Evolutionary conservation across 352 stramenopile genomes (phyloP).

Genomic region (Phytophthora ohioensis): DNA sequence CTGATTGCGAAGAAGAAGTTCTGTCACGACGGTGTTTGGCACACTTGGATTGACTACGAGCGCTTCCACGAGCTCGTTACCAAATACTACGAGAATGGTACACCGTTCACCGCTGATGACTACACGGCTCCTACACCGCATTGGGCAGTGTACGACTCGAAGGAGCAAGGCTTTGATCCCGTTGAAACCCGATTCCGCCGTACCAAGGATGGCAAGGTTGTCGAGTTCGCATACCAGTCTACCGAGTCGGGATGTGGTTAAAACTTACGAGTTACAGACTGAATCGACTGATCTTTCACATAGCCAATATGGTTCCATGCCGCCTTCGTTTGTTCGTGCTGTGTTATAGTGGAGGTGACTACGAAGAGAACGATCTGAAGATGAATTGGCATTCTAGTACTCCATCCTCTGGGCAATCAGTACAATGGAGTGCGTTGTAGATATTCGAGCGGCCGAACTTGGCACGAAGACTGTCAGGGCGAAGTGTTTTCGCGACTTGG

Average conservation of each 20-base stretch:
- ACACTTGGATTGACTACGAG: slow-evolving; percentile 99
- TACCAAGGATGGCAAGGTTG: slow-evolving; percentile 88
- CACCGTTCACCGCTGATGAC: slow-evolving; percentile 92
- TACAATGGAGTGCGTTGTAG: slow-evolving; percentile 94
- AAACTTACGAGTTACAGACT: slow-evolving; percentile 20
- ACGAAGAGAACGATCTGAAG: slow-evolving; percentile 64
- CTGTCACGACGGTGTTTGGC: slow-evolving; percentile 92
- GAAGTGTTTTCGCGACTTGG: slow-evolving; percentile 89
- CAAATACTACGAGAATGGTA: slow-evolving; percentile 85
- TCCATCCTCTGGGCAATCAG: slow-evolving; percentile 92
- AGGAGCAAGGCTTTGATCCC: slow-evolving; percentile 97
- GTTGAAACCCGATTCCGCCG: slow-evolving; percentile 92
- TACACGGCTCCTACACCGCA: slow-evolving; percentile 94
- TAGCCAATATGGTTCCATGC: not conserved
- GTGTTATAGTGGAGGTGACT: slow-evolving; percentile 6
- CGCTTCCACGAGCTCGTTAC: slow-evolving; percentile 94
- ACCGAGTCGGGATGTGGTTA: slow-evolving; percentile 88
- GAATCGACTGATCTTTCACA: slow-evolving; percentile 23
- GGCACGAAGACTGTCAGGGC: slow-evolving; percentile 85
- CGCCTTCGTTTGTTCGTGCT: slow-evolving; percentile 8
- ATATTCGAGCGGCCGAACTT: slow-evolving; percentile 88
- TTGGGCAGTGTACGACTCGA: slow-evolving; percentile 97
- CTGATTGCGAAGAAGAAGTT: slow-evolving; percentile 94
- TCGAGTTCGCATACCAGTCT: slow-evolving; percentile 86
- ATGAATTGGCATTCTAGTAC: slow-evolving; percentile 92